phyloP scores from a whole-genome alignment of 176 grass and related monocot genomes.

The Elaeis guineensis region DNA sequence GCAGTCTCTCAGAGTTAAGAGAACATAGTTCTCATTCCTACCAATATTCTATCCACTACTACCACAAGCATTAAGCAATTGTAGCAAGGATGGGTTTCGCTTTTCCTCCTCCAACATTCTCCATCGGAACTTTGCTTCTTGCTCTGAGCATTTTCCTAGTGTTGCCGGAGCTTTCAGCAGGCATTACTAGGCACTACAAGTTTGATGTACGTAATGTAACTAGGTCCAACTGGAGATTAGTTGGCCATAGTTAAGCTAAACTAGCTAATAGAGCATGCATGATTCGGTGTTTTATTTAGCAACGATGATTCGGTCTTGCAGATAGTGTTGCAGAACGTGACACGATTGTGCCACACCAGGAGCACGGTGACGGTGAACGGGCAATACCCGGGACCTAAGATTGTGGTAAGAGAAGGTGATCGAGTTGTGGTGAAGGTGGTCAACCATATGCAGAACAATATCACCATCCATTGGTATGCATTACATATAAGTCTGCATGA shows the following conservation, averaged over 20 bases:
- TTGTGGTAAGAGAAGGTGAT: conserved; percentile 48
- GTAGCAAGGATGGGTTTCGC: conserved; percentile 12
- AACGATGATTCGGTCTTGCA: neutral
- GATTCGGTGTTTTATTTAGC: neutral
- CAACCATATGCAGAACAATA: conserved; percentile 57
- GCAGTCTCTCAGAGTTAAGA: conserved; percentile 24
- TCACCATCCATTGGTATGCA: conserved; percentile 66
- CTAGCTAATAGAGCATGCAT: neutral
- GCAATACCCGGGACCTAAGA: conserved; percentile 59
- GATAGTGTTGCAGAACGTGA: conserved; percentile 53
- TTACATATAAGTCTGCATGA: neutral
- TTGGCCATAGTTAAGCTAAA: neutral
- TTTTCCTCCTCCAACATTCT: conserved; percentile 2
- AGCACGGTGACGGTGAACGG: conserved; percentile 83
- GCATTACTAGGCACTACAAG: conserved; percentile 45
- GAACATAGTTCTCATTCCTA: conserved; percentile 17
- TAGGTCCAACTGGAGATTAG: neutral
- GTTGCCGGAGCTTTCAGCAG: conserved; percentile 28
- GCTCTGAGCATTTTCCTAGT: conserved; percentile 25
- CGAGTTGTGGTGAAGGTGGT: conserved; percentile 57
- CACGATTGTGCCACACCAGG: conserved; percentile 60
- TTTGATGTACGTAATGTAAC: conserved; percentile 40
- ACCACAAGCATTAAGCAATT: conserved; percentile 1
- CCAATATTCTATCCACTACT: conserved; percentile 19
- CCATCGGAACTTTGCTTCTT: conserved; percentile 18